phyloP scores from a whole-genome alignment of 2,329 filamentous ascomycete species.

The Ceratocystiopsis minuta region DNA sequence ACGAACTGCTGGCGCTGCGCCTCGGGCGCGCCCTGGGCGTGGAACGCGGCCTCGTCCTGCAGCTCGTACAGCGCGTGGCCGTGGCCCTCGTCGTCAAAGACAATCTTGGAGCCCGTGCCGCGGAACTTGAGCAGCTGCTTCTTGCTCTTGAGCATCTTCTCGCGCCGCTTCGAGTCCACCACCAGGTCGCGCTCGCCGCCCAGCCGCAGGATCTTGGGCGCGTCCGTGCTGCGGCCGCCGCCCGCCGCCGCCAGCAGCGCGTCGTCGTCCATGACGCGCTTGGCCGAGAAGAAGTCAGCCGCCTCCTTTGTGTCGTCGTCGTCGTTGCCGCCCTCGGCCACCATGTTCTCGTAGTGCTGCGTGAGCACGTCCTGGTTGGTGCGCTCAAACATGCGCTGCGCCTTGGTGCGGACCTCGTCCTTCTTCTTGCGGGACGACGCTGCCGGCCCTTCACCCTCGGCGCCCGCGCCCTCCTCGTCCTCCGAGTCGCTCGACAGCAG shows the following conservation, averaged over 20 bases:
- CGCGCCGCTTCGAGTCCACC: constrained; percentile 84
- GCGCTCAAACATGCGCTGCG: constrained; percentile 94
- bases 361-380: constrained; percentile 91
- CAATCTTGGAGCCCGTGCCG: constrained; percentile 64
- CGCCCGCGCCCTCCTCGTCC: constrained; percentile 25
- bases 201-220: constrained; percentile 44
- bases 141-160: constrained; percentile 89
- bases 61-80: constrained; percentile 77
- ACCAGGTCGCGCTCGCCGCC: constrained; percentile 51
- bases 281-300: constrained; percentile 73
- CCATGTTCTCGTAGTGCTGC: constrained; percentile 80
- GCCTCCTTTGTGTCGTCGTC: neutral
- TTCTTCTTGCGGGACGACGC: constrained; percentile 43
- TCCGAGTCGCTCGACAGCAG: constrained; percentile 46
- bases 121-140: constrained; percentile 86
- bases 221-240: constrained; percentile 16
- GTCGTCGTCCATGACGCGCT: constrained; percentile 62
- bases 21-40: constrained; percentile 53
- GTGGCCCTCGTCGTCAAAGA: constrained; percentile 85
- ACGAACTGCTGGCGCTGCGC: constrained; percentile 63
- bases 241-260: constrained; percentile 36
- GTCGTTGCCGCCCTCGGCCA: constrained; percentile 22
- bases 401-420: constrained; percentile 71
- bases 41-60: constrained; percentile 68
- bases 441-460: constrained; percentile 17